Base-by-base conservation (phyloP, 140 eudicot genomes). In the Stevia rebaudiana region DNA sequence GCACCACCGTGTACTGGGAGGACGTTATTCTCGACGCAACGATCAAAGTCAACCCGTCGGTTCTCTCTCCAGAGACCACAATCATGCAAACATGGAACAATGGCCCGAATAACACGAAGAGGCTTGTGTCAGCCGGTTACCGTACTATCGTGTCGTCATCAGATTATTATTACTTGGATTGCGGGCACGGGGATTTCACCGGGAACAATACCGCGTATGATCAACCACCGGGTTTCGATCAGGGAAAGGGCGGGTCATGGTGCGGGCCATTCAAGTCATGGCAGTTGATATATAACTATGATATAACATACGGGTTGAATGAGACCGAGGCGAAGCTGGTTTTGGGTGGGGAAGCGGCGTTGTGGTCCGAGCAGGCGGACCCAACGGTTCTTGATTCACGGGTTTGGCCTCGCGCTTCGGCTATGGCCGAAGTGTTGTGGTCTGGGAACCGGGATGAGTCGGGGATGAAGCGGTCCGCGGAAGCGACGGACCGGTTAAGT, bases 351-450 rank as follows among this genome's bases (percentile, higher is more conserved):
- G 98, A 92, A 84, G 94, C 83, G 54, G 95, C 96, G 8, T 54
- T 92, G 65, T 92, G 98, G 98, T 85, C 88, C 3, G 98, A 92
- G 71, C 98, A 92, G 68, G 95, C 97, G 0, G 96, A 85, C 60
- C 19, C 86, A 5, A 85, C 73, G 0, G 94, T 85, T 35, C 68
- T 92, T 36, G 98, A 92, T 64, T 51, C 90, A 3, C 79, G 88
- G 61, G 63, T 80, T 11, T 92, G 97, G 98, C 98, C 98, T 0
- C 70, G 97, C 30, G 85, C 88, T 42, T 83, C 95, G 7, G 88
- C 98, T 1, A 41, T 85, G 90, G 97, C 82, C 0, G 98, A 92
- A 61, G 63, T 79, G 3, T 46, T 88, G 75, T 92, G 98, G 98
- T 92, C 95, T 0, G 97, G 98, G 56, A 92, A 85, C 39, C 43